These are phyloP conservation scores for Candida insectorum DNA, from an alignment of 805 yeast species.

Conservation along the genomic window DNA sequence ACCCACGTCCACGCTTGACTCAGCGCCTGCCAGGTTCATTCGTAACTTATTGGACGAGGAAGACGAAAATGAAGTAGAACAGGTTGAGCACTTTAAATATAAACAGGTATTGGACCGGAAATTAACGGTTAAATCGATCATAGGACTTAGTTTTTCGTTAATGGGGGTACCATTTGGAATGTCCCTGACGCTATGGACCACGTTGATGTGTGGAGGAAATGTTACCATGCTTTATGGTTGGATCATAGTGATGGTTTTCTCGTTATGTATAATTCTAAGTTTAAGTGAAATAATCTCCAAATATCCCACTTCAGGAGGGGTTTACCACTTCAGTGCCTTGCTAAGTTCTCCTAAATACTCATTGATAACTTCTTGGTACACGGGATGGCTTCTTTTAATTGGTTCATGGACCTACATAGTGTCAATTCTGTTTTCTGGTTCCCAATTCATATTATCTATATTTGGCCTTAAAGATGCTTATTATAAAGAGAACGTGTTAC, in stretches of 20 bases:
- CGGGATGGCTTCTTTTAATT: conserved; percentile 71
- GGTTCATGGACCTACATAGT: conserved; percentile 80
- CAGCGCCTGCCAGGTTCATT: conserved; percentile 11
- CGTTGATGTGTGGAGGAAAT: conserved; percentile 73
- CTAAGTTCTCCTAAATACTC: conserved; percentile 57
- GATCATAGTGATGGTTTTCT: conserved; percentile 60
- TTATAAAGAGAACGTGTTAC: conserved; percentile 53
- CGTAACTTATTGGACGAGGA: conserved; percentile 12
- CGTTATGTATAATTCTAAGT: conserved; percentile 64
- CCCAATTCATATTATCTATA: conserved; percentile 67
- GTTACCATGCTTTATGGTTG: conserved; percentile 76
- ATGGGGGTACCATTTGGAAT: conserved; percentile 84
- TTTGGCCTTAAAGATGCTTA: conserved; percentile 59
- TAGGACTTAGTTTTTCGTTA: conserved; percentile 75
- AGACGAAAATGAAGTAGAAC: conserved; percentile 49
- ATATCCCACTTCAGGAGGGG: conserved; percentile 73
- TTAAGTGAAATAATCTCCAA: conserved; percentile 75
- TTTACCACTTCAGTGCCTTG: conserved; percentile 74
- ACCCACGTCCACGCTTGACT: conserved; percentile 5
- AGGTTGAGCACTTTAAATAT: conserved; percentile 69
- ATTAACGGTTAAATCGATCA: conserved; percentile 63
- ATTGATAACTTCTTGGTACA: conserved; percentile 65
- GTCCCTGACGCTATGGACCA: conserved; percentile 68
- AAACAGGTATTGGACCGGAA: conserved; percentile 69
- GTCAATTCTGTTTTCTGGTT: conserved; percentile 70